These are phyloP conservation scores for Poa annua DNA, from an alignment of 176 grass and related monocot genomes.

Conservation along the genomic window DNA sequence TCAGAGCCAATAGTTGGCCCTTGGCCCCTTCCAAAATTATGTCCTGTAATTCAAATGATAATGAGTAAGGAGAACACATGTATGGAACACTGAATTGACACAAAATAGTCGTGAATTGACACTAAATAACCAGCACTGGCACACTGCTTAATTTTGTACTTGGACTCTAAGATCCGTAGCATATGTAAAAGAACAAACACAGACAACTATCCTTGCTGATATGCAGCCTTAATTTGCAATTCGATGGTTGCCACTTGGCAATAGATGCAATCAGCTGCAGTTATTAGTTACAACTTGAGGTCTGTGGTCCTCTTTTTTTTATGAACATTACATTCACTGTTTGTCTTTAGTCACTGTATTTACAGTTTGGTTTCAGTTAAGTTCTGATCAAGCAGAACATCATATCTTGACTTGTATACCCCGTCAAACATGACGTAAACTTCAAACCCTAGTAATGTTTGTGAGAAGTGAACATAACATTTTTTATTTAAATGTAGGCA, in stretches of 20 bases:
- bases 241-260: neutral
- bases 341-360: neutral
- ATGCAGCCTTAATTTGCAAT: neutral
- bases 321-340: neutral
- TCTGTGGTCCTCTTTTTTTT: neutral
- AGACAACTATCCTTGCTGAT: neutral
- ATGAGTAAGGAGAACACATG: too few species aligned
- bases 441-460: conserved; percentile 13
- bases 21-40: too few species aligned
- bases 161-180: neutral
- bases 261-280: conserved; percentile 5
- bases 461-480: conserved; percentile 20
- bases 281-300: neutral
- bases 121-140: neutral
- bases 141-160: conserved; percentile 14
- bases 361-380: neutral
- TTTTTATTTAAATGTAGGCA: conserved; percentile 29
- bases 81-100: too few species aligned
- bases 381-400: neutral
- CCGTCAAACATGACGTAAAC: neutral
- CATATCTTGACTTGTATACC: neutral
- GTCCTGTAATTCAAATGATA: too few species aligned
- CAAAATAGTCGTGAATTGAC: neutral
- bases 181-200: neutral
- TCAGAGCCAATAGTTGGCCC: too few species aligned